Conservation (phyloP, 495 filamentous ascomycete genomes). For the Bacidia rubella region DNA sequence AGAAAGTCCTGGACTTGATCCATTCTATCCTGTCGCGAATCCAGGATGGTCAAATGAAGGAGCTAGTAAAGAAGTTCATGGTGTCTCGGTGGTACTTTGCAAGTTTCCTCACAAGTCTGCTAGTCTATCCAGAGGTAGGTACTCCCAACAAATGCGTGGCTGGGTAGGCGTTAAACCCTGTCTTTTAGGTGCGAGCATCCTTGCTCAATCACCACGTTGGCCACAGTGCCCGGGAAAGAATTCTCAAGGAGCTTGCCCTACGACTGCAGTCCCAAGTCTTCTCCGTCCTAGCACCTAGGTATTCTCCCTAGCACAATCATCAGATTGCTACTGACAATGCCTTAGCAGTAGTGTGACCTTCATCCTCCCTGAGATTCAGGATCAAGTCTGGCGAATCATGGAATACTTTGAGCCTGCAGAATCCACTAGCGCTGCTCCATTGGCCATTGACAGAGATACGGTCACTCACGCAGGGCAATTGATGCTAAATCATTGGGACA, state of each 20-base stretch:
- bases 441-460: not conserved
- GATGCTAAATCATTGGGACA: slow-evolving; percentile 59
- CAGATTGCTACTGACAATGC: not conserved
- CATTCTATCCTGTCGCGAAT: slow-evolving; percentile 70
- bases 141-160: not conserved
- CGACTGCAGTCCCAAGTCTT: slow-evolving; percentile 61
- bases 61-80: slow-evolving; percentile 16
- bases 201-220: slow-evolving; percentile 84
- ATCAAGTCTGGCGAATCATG: slow-evolving; percentile 13
- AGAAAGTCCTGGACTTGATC: slow-evolving; percentile 67
- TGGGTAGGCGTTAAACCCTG: not conserved
- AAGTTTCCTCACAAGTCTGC: slow-evolving; percentile 66
- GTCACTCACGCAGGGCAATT: slow-evolving; percentile 22
- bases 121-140: slow-evolving; percentile 79
- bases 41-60: slow-evolving; percentile 40
- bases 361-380: slow-evolving; percentile 17
- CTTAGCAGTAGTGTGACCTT: slow-evolving; percentile 8
- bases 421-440: not conserved
- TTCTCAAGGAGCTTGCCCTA: slow-evolving; percentile 70
- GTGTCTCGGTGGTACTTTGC: slow-evolving; percentile 62
- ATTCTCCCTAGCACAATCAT: not conserved
- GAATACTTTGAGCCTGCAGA: slow-evolving; percentile 21
- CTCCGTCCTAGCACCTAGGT: slow-evolving; percentile 36
- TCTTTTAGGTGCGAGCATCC: slow-evolving; percentile 58
- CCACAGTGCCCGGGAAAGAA: slow-evolving; percentile 75